Percentiles rank a stretch among this genome's conserved stretches.
Evolutionary conservation across 495 filamentous ascomycete genomes (phyloP).

Genomic region (Trichocladium uniseriatum): DNA sequence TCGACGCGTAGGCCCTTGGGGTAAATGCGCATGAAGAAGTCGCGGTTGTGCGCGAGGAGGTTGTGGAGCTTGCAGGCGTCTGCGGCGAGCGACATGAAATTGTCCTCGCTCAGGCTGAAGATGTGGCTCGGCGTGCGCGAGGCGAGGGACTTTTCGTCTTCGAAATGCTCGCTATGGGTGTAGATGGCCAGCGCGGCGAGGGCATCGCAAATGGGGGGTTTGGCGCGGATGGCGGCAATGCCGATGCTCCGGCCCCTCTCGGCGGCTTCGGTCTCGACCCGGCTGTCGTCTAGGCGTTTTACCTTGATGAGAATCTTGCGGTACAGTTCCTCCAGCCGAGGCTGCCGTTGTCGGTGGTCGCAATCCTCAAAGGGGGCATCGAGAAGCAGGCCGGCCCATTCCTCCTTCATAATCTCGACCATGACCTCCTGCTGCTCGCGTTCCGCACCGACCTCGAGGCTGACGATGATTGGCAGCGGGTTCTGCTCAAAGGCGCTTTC

Average conservation of each 20-base stretch:
- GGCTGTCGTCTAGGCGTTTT: constrained; percentile 51
- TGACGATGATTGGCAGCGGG: constrained; percentile 76
- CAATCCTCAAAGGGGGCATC: constrained; percentile 40
- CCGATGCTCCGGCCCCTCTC: constrained; percentile 18
- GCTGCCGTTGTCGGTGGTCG: constrained; percentile 49
- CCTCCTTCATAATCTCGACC: constrained; percentile 85
- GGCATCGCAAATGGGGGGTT: constrained; percentile 52
- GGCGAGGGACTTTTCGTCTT: constrained; percentile 42
- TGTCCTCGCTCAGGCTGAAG: constrained; percentile 74
- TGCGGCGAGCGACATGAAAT: constrained; percentile 50
- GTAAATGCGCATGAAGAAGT: constrained; percentile 83
- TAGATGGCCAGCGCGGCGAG: constrained; percentile 74
- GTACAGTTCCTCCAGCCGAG: constrained; percentile 57
- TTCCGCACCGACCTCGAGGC: constrained; percentile 79
- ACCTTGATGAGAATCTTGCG: constrained; percentile 88
- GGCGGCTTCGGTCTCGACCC: constrained; percentile 14
- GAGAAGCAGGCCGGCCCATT: constrained; percentile 67
- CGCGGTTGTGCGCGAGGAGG: constrained; percentile 70
- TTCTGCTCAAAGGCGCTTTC: constrained; percentile 66
- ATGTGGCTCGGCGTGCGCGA: constrained; percentile 67
- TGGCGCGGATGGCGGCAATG: constrained; percentile 33
- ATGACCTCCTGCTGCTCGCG: constrained; percentile 76
- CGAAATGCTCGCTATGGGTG: constrained; percentile 74
- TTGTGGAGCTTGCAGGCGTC: constrained; percentile 35
- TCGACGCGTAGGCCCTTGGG: constrained; percentile 69